A percentile compares a stretch with the other conserved stretches of the same genome.
Evolutionary conservation across 768 basidiomycete species (phyloP).

Genomic region (Serendipita sp.): DNA sequence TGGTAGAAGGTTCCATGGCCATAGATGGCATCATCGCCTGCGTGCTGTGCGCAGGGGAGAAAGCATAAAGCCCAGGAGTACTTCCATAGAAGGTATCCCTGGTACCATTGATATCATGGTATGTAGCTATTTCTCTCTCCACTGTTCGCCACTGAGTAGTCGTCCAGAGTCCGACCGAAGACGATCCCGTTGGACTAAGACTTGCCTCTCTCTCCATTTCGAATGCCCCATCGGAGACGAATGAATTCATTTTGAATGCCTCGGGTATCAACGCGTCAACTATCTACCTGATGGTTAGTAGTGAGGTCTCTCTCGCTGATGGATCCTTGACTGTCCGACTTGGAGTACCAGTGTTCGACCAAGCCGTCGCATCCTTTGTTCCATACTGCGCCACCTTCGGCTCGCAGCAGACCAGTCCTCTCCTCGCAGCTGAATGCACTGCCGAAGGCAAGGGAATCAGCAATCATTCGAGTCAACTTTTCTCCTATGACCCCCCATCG

Average conservation of each 20-base stretch:
- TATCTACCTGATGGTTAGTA: conserved; percentile 24
- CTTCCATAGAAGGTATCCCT: conserved; percentile 16
- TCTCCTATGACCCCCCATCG: conserved; percentile 34
- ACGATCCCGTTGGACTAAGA: conserved; percentile 19
- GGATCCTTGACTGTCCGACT: conserved; percentile 23
- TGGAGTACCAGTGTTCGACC: conserved; percentile 28
- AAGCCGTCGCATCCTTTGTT: conserved; percentile 20
- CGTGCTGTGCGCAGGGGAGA: background rate
- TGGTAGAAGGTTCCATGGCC: background rate
- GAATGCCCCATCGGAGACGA: conserved; percentile 14
- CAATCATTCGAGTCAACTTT: conserved; percentile 36
- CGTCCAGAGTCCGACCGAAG: conserved; percentile 20
- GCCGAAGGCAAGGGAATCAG: background rate
- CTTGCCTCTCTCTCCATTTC: conserved; percentile 26
- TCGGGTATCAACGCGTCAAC: conserved; percentile 31
- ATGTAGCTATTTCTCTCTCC: conserved; percentile 17
- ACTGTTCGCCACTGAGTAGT: conserved; percentile 11
- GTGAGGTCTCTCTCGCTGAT: conserved; percentile 6
- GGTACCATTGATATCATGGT: conserved; percentile 37
- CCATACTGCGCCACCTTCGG: conserved; percentile 48
- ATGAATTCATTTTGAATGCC: conserved; percentile 29
- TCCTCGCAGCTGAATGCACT: conserved; percentile 33
- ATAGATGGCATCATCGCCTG: background rate
- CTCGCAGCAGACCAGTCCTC: conserved; percentile 32
- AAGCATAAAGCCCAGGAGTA: background rate